Evolutionary conservation across 768 basidiomycete genomes (phyloP), one percentile per base, ranked within the genome.

Genomic region (Trametes coccinea): DNA sequence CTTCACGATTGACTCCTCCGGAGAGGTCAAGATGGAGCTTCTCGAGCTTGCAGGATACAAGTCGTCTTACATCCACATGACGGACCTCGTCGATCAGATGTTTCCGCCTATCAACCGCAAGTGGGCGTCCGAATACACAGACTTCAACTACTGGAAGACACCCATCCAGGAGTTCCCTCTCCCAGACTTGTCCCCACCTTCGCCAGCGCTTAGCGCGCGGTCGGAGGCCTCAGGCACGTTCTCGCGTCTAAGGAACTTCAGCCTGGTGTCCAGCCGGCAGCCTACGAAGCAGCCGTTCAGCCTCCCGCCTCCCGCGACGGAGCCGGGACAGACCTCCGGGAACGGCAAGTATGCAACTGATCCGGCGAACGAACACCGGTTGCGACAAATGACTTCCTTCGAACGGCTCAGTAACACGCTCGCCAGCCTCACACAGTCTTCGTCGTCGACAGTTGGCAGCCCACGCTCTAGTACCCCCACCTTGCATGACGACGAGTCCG

Each of bases 51-150:
- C 95, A 1, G 97, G 97, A 1, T 97, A 98, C 78, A 97, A 95
- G 72, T 96, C 94, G 16, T 94, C 93, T 87, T 98, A 98, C 74
- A 98, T 98, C 61, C 92, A 95, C 71, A 95, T 98, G 93, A 96
- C 95, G 7, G 95, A 98, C 73, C 84, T 99, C n/a, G 97, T 99
- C 14, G 95, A 99, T 76, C 95, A 97, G 75, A 95, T 97, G 88
- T 99, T 99, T 79, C 97, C 97, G 37, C 93, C 96, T 0, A 94
- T 98, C 57, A 84, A 94, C 71, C 85, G 89, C 53, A 93, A 92
- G 71, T 89, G 88, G 84, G 83, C 88, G 11, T 86, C 92, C 1
- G 95, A 95, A 71, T 99, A 84, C 73, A 97, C 95, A 1, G 96
- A 98, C 73, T 95, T 97, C 81, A 98, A 96, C 70, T 99, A 85